Evolutionary conservation across 73 alveolate species (phyloP), one percentile per base, ranked within the genome.

Genomic region (Paramecium primaurelia): DNA sequence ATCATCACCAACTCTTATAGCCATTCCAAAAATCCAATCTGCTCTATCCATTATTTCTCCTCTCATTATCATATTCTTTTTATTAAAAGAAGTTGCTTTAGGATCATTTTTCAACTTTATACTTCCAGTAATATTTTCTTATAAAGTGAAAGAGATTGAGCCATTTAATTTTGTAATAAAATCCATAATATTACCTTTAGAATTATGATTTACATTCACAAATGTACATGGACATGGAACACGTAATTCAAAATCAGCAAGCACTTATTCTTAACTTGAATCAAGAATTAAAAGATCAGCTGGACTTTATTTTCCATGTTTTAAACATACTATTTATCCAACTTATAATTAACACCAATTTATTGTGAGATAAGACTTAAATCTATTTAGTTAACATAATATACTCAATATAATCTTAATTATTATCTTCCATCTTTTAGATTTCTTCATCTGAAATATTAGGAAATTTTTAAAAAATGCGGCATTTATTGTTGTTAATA

Each of bases 11-110:
- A 38, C 87, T 73, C 87, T 73, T 73, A 73, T 73, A 22, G 47
- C 87, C 59, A 73, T 36, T n/a, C 87, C 87, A 40, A 73, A 73
- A 37, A 73, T 73, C 87, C 87, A 73, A 40, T 73, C 59, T 12
- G 87, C 58, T 64, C 59, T 30, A 40, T 73, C 87, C 47, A 73
- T 20, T 4, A 73, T 40, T 38, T 73, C 87, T 16, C 87, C 87
- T 36, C 87, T 73, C 47, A 73, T 30, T 37, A 73, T 73, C 58
- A 73, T 34, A 37, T 73, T 73, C 34, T 73, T 73, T 14, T 38
- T 34, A 36, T 36, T 36, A 20, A 73, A 73, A 38, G 58, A 20
- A 6, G 87, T 73, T 7, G 59, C 87, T 37, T 73, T 73, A 2
- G 87, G 87, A 37, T 73, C 87, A 20, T 73, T 73, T 73, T 73